Percentiles rank a stretch among this genome's conserved stretches.
Evolutionary conservation across 2,329 filamentous ascomycete genomes (phyloP).

Genomic region (Fusarium oxysporum): DNA sequence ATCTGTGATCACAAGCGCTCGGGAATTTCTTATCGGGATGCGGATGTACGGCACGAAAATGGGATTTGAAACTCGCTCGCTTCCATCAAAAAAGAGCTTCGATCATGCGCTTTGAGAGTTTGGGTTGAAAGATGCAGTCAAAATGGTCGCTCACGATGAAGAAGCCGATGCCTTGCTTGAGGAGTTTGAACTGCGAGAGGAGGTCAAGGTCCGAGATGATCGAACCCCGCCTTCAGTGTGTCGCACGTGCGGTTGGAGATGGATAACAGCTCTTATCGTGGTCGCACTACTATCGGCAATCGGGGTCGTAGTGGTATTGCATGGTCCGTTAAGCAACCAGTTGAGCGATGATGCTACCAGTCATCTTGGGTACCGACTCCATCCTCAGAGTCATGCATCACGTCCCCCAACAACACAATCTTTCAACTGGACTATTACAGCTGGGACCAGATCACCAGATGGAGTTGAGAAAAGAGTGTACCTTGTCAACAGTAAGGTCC

Average conservation of each 20-base stretch:
- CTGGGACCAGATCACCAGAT: not conserved
- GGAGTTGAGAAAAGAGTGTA: not conserved
- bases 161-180: conserved; percentile 14
- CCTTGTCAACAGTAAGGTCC: not conserved
- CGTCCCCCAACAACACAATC: not conserved
- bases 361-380: not conserved
- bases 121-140: not conserved
- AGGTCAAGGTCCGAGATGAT: not conserved
- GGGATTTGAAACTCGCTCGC: not conserved
- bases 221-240: fast-evolving
- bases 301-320: not conserved
- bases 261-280: not conserved
- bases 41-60: conserved; percentile 12
- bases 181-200: not conserved
- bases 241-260: not conserved
- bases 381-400: not conserved
- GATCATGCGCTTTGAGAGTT: not conserved
- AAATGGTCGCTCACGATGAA: conserved; percentile 17
- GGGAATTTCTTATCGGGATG: not conserved
- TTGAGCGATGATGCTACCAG: fast-evolving
- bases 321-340: fast-evolving
- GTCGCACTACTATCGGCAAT: not conserved
- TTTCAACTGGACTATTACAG: not conserved
- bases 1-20: not conserved
- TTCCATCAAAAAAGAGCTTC: not conserved